Conservation (phyloP, 2,329 filamentous ascomycete species). For the Sarocladium kiliense region DNA sequence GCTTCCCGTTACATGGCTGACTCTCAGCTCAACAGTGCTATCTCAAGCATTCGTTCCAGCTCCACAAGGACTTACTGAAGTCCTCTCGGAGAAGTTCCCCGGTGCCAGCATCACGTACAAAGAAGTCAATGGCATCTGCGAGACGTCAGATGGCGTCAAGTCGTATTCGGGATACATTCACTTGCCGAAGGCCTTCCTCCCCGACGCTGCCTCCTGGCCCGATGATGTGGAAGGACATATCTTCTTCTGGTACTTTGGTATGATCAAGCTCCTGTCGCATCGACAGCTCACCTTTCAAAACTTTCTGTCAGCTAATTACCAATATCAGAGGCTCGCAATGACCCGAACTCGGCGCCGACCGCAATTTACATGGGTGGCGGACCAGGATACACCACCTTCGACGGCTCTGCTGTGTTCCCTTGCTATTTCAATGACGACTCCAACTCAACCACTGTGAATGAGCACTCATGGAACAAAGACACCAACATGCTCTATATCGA, state of each 20-base stretch:
- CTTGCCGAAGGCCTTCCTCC: conserved; percentile 18
- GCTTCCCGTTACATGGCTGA: not conserved
- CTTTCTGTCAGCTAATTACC: too few species aligned
- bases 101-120: conserved; percentile 19
- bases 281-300: too few species aligned
- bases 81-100: conserved; percentile 10
- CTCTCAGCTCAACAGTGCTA: not conserved
- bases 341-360: too few species aligned
- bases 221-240: conserved; percentile 19
- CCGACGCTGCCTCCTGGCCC: conserved; percentile 19
- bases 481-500: too few species aligned
- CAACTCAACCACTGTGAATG: too few species aligned
- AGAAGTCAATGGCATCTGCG: conserved; percentile 18
- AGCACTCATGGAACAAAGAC: too few species aligned
- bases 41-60: conserved; percentile 9
- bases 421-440: too few species aligned
- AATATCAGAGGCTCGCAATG: too few species aligned
- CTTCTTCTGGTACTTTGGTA: conserved; percentile 40
- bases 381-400: too few species aligned
- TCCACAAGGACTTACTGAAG: not conserved
- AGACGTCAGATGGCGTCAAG: conserved; percentile 17
- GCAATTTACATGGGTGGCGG: too few species aligned
- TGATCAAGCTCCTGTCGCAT: too few species aligned
- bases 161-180: conserved; percentile 19
- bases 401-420: too few species aligned